These are phyloP conservation scores for Umbelopsis isabellina DNA, from an alignment of 192 early-diverging fungal genomes.

Conservation along the genomic window DNA sequence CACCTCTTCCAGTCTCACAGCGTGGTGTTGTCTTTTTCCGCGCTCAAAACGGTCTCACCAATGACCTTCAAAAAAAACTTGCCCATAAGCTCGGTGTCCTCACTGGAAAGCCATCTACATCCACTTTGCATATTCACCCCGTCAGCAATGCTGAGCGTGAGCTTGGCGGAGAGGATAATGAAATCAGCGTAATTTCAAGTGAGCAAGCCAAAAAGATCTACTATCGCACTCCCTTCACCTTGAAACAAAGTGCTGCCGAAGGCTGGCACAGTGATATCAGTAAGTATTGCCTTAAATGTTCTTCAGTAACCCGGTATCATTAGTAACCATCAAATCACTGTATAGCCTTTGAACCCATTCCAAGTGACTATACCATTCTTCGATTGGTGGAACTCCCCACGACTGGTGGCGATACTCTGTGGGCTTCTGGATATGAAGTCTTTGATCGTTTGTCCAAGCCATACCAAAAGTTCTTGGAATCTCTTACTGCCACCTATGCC, in stretches of 20 bases:
- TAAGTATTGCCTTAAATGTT: not conserved
- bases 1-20: constrained; percentile 14
- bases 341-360: constrained; percentile 41
- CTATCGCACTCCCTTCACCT: not conserved
- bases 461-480: constrained; percentile 32
- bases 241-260: not conserved
- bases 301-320: constrained; percentile 6
- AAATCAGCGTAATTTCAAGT: not conserved
- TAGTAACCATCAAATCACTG: constrained; percentile 37
- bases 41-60: constrained; percentile 36
- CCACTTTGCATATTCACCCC: constrained; percentile 33
- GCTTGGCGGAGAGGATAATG: constrained; percentile 24
- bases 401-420: constrained; percentile 47
- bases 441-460: constrained; percentile 43
- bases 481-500: constrained; percentile 34
- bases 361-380: constrained; percentile 41
- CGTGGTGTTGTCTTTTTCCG: constrained; percentile 43
- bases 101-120: constrained; percentile 26
- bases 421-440: constrained; percentile 45
- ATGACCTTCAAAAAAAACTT: constrained; percentile 32
- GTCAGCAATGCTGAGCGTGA: constrained; percentile 28
- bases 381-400: constrained; percentile 41
- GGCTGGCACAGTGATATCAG: constrained; percentile 21
- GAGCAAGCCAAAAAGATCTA: not conserved
- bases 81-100: constrained; percentile 34